phyloP scores from a whole-genome alignment of 192 early-diverging fungal genomes.

The Coemansia sp. region DNA sequence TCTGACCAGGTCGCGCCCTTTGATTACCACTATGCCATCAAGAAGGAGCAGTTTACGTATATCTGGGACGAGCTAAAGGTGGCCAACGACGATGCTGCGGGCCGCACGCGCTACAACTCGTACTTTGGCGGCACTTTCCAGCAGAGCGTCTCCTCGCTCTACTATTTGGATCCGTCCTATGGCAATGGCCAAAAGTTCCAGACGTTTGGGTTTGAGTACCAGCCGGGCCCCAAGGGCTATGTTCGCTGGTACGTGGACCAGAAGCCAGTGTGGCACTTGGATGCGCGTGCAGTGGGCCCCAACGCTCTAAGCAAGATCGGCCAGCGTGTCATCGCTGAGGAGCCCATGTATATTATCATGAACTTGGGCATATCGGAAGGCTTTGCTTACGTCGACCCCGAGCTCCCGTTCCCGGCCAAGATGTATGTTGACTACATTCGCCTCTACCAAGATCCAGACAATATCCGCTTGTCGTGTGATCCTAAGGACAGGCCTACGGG shows the following conservation, averaged over 20 bases:
- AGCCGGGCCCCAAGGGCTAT: constrained; percentile 45
- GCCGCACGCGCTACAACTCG: constrained; percentile 43
- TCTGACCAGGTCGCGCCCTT: constrained; percentile 57
- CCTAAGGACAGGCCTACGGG: constrained; percentile 55
- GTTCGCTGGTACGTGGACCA: constrained; percentile 46
- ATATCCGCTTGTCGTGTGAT: constrained; percentile 56
- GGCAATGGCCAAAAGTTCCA: constrained; percentile 39
- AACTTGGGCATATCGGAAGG: constrained; percentile 53
- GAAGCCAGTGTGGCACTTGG: constrained; percentile 47
- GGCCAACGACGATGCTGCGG: constrained; percentile 18
- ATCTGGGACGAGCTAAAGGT: constrained; percentile 41
- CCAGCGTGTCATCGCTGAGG: constrained; percentile 53
- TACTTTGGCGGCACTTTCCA: constrained; percentile 54
- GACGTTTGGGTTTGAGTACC: constrained; percentile 55
- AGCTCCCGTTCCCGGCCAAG: constrained; percentile 45
- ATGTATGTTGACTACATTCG: constrained; percentile 61
- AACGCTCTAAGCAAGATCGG: constrained; percentile 46
- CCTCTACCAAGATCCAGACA: constrained; percentile 56
- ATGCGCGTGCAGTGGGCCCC: constrained; percentile 41
- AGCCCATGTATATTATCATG: constrained; percentile 63
- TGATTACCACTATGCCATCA: constrained; percentile 53
- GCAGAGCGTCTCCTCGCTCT: constrained; percentile 51
- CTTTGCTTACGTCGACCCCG: constrained; percentile 47
- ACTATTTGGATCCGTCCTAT: constrained; percentile 36
- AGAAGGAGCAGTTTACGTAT: constrained; percentile 44